Evolutionary conservation across 2,329 filamentous ascomycete species (phyloP).

Genomic region (Macrophomina phaseolina): DNA sequence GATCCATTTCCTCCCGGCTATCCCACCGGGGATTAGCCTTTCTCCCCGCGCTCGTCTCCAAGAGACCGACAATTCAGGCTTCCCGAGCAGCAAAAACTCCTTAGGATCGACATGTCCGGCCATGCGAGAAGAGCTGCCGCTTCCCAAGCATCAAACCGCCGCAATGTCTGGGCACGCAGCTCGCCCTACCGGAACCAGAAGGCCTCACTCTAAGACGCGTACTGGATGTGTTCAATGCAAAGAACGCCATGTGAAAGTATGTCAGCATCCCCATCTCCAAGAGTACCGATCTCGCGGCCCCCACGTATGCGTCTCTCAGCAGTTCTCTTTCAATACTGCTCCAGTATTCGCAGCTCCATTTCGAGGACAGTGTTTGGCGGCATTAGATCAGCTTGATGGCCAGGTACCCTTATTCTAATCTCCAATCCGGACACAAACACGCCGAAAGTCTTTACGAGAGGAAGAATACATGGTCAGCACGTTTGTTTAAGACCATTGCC

Average conservation of each 20-base stretch:
- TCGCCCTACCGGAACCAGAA: not conserved
- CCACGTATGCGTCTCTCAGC: not conserved
- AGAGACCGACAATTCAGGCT: not conserved
- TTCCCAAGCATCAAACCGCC: not conserved
- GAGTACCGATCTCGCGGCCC: not conserved
- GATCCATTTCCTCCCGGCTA: not conserved
- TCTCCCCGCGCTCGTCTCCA: not conserved
- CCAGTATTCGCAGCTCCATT: no score
- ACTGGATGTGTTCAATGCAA: constrained; percentile 24
- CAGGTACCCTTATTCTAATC: no score
- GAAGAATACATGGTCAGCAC: no score
- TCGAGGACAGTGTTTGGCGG: no score
- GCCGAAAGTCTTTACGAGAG: no score
- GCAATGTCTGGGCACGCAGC: not conserved
- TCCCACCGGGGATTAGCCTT: not conserved
- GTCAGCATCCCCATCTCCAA: not conserved
- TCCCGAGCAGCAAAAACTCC: not conserved
- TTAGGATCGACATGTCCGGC: not conserved
- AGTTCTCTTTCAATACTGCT: no score
- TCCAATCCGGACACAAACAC: no score
- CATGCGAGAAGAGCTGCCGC: not conserved
- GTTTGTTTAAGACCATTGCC: no score
- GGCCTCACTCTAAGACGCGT: constrained; percentile 16
- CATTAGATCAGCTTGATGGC: no score
- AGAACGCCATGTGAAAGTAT: constrained; percentile 19